Base-by-base conservation (phyloP, 129 eudicot species). In the Logfia minima region DNA sequence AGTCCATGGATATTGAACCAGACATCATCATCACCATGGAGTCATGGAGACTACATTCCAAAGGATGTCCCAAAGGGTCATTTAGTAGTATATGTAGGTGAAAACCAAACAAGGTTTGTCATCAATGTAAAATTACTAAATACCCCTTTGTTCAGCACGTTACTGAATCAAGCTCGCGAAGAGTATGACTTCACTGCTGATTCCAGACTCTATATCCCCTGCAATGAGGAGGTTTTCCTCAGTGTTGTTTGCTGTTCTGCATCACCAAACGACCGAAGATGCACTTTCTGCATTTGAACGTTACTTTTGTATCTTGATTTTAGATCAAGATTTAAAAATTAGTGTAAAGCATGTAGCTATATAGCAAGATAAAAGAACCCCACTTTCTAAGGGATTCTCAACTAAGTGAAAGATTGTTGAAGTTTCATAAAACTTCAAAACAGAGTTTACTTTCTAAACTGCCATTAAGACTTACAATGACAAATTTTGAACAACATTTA, bases 171-270 rank as follows among this genome's bases (percentile, higher is more conserved):
- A 80, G 90, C 79, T 70, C 64, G 48, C 45, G 85, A 86, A 61
- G 84, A 83, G 52, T 81, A 68, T 66, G 83, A 78, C 73, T 84
- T 83, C 66, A 75, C 75, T 60, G 68, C 82, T 19, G 82, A 69
- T 58, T 84, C 84, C 14, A 85, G 66, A 77, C 86, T 85, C 68
- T 82, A 77, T 66, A 83, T 86, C 53, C 90, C 90, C n/a, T 86
- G 90, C 32, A 45, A 80, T 56, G 90, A 80, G 39, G 65, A 76
- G 8, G 77, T 72, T 29, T 86, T 79, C 83, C 80, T 76, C 67
- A 59, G 29, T 22, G 29, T 59, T 31, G 65, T 19, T 59, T 4
- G 26, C 22, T 59, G 28, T 8, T 22, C 65, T 37, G 43, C 43
- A 37, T 37, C 43, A 37, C 43, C 43, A 59, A 10, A 22, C 13